These are phyloP conservation scores for Xylariaceae sp. DNA, from an alignment of 2,329 filamentous ascomycete species.

Conservation along the genomic window DNA sequence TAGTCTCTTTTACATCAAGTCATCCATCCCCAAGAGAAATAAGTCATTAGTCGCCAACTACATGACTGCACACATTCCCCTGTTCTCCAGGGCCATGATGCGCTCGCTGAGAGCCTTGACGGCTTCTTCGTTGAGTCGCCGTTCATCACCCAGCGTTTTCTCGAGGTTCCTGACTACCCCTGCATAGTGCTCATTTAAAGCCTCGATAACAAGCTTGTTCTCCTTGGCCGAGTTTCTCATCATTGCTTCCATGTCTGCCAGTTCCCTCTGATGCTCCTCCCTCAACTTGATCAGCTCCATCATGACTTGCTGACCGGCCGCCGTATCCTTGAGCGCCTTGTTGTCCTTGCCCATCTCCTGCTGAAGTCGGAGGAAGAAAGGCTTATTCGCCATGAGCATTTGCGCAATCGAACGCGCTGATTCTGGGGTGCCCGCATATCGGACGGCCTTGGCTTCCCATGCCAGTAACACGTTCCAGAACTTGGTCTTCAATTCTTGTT, in stretches of 20 bases:
- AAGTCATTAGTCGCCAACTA: constrained; percentile 21
- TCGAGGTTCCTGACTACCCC: constrained; percentile 35
- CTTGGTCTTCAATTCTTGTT: constrained; percentile 44
- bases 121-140: constrained; percentile 38
- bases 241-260: constrained; percentile 60
- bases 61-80: constrained; percentile 37
- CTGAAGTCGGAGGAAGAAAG: constrained; percentile 71
- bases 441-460: constrained; percentile 39
- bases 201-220: constrained; percentile 34
- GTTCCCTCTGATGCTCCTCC: constrained; percentile 64
- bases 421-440: constrained; percentile 34
- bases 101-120: constrained; percentile 35
- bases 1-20: too few relatives aligned
- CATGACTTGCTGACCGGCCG: constrained; percentile 60
- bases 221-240: constrained; percentile 36
- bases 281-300: constrained; percentile 63
- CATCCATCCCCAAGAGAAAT: not conserved
- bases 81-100: constrained; percentile 35
- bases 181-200: constrained; percentile 39
- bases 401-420: constrained; percentile 33
- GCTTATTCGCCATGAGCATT: constrained; percentile 62
- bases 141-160: constrained; percentile 37
- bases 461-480: constrained; percentile 48
- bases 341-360: constrained; percentile 67
- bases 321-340: constrained; percentile 55